Evolutionary conservation across 2,329 filamentous ascomycete genomes (phyloP).

Genomic region (Arthrobotrys conoides): DNA sequence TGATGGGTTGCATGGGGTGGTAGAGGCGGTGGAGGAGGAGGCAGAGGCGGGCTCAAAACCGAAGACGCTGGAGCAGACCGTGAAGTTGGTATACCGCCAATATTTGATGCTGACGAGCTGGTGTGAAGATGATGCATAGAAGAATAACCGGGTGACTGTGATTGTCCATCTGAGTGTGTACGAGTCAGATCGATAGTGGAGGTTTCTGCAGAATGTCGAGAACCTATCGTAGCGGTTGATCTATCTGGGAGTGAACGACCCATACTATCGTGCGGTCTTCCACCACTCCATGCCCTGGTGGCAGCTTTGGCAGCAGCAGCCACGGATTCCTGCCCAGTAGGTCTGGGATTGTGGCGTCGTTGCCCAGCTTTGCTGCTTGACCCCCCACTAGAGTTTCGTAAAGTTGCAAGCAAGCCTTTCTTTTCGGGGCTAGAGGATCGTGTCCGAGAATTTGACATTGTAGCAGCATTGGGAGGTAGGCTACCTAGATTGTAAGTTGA

Average conservation of each 20-base stretch:
- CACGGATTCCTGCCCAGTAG: constrained; percentile 50
- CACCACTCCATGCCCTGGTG: constrained; percentile 73
- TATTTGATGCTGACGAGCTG: constrained; percentile 38
- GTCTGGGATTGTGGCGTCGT: constrained; percentile 39
- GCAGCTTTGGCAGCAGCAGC: constrained; percentile 71
- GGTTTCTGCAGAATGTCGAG: constrained; percentile 42
- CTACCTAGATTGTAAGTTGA: constrained; percentile 38
- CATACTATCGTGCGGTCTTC: constrained; percentile 24
- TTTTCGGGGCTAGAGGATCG: constrained; percentile 62
- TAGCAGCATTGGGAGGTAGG: constrained; percentile 43
- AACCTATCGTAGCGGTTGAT: constrained; percentile 41
- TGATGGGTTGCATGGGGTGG: constrained; percentile 27
- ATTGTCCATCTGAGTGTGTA: constrained; percentile 41
- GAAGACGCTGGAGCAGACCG: constrained; percentile 48
- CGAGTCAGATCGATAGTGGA: constrained; percentile 46
- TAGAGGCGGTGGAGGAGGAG: constrained; percentile 38
- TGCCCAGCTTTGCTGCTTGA: constrained; percentile 34
- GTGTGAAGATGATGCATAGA: constrained; percentile 26
- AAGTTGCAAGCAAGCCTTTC: constrained; percentile 62
- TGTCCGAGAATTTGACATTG: constrained; percentile 24
- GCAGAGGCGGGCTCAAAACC: constrained; percentile 25
- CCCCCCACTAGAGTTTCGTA: constrained; percentile 60
- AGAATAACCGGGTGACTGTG: constrained; percentile 39
- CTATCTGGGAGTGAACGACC: constrained; percentile 51
- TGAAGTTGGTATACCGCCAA: constrained; percentile 26